phyloP scores from a whole-genome alignment of 371 early-diverging fungal species.

The Mucor irregularis region DNA sequence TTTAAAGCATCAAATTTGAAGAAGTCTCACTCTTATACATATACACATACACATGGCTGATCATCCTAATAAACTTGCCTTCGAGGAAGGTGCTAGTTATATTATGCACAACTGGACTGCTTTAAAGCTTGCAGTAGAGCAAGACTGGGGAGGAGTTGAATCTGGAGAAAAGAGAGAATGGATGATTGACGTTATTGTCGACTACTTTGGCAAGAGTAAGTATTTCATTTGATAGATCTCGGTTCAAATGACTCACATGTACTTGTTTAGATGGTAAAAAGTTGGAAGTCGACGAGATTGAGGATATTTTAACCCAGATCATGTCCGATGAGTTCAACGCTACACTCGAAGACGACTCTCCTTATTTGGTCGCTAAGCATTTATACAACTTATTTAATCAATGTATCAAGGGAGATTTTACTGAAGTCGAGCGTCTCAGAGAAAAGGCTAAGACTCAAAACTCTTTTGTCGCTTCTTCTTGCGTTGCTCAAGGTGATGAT shows the following conservation, averaged over 20 bases:
- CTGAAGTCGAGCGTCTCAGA: slow-evolving; percentile 52
- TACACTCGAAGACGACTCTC: slow-evolving; percentile 66
- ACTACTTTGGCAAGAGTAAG: slow-evolving; percentile 69
- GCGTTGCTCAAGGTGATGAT: slow-evolving; percentile 38
- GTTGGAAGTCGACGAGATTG: slow-evolving; percentile 61
- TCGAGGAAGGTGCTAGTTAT: slow-evolving; percentile 59
- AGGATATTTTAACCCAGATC: slow-evolving; percentile 60
- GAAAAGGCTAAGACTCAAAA: slow-evolving; percentile 41
- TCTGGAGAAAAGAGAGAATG: slow-evolving; percentile 76
- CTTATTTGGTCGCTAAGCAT: slow-evolving; percentile 55
- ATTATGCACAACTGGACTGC: slow-evolving; percentile 76
- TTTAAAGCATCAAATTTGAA: no score
- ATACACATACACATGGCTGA: slow-evolving; percentile 9
- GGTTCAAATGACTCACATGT: neutral
- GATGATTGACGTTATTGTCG: slow-evolving; percentile 70
- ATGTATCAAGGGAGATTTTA: slow-evolving; percentile 55
- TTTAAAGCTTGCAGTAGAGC: slow-evolving; percentile 73
- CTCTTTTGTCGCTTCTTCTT: slow-evolving; percentile 25
- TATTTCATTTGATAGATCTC: neutral
- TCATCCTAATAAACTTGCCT: slow-evolving; percentile 65
- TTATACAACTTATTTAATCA: slow-evolving; percentile 50
- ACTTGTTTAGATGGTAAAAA: slow-evolving; percentile 62
- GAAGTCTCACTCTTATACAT: slow-evolving; percentile 3
- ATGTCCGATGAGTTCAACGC: slow-evolving; percentile 72
- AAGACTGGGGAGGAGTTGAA: slow-evolving; percentile 80